phyloP scores from a whole-genome alignment of 305 asterid species.

The Coffea humblotiana region DNA sequence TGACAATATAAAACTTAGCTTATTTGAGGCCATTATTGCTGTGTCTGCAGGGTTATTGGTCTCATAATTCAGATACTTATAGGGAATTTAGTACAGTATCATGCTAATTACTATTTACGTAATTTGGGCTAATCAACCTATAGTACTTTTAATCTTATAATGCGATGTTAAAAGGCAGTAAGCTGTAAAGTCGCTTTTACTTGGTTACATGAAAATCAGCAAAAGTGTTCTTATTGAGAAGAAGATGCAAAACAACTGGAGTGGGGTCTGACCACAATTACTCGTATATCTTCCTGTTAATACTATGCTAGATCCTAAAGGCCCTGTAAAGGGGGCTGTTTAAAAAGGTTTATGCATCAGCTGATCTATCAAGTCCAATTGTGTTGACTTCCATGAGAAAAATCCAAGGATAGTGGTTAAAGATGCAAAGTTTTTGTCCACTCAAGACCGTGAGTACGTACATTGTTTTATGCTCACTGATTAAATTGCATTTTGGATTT shows the following conservation, averaged over 20 bases:
- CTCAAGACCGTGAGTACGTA: not conserved
- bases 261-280: constrained; percentile 12
- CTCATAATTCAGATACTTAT: not conserved
- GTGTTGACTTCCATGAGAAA: constrained; percentile 28
- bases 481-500: not conserved
- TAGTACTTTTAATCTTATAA: constrained; percentile 6
- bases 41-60: not conserved
- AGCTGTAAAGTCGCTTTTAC: constrained; percentile 23
- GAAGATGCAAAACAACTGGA: constrained; percentile 28
- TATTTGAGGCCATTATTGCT: constrained; percentile 22
- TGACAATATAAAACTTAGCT: not conserved
- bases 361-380: constrained; percentile 7
- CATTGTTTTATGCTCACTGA: not conserved
- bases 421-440: not conserved
- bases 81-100: constrained; percentile 1
- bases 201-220: not conserved
- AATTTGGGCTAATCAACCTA: not conserved
- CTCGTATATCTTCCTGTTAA: not conserved
- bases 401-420: constrained; percentile 28
- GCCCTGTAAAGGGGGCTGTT: not conserved
- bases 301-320: not conserved
- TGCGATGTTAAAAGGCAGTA: constrained; percentile 26
- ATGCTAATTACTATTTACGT: not conserved
- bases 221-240: constrained; percentile 1
- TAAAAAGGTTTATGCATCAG: not conserved